A percentile compares a stretch with the other conserved stretches of the same genome.
Evolutionary conservation across 495 filamentous ascomycete genomes (phyloP).

Genomic region (Paragyromitra xinjiangensis): DNA sequence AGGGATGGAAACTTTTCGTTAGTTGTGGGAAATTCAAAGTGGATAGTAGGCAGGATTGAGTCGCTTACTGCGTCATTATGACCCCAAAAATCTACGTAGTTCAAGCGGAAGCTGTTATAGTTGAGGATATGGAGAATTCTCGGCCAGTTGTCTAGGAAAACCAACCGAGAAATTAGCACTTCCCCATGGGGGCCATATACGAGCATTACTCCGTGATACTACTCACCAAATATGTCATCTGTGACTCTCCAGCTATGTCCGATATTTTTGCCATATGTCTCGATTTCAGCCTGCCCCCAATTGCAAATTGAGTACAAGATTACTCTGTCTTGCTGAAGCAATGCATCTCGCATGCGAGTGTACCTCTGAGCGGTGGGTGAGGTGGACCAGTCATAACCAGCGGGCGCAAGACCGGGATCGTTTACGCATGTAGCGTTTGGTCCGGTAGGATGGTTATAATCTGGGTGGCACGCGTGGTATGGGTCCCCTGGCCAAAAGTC

Average conservation of each 20-base stretch:
- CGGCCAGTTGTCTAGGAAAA: conserved; percentile 23
- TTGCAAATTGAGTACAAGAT: conserved; percentile 75
- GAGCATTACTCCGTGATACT: background rate
- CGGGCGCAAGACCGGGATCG: conserved; percentile 57
- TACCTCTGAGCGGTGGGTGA: conserved; percentile 67
- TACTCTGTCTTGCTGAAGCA: conserved; percentile 64
- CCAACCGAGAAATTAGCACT: background rate
- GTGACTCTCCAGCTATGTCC: conserved; percentile 68
- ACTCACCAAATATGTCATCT: conserved; percentile 63
- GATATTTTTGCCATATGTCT: conserved; percentile 64
- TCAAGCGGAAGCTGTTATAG: conserved; percentile 49
- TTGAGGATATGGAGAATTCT: conserved; percentile 59
- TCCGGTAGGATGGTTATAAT: conserved; percentile 53
- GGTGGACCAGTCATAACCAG: conserved; percentile 65
- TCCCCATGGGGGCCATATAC: background rate
- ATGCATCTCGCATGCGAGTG: conserved; percentile 68
- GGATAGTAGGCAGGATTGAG: too few species aligned
- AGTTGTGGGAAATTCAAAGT: background rate
- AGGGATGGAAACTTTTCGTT: conserved; percentile 31
- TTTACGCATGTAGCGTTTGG: conserved; percentile 51
- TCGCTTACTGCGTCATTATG: conserved; percentile 61
- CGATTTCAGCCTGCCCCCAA: conserved; percentile 68
- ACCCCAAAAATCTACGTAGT: conserved; percentile 57
- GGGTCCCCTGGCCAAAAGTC: conserved; percentile 57
- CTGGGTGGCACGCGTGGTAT: conserved; percentile 52